Base-by-base conservation (phyloP, 176 grass and related monocot species). In the Hordeum marinum region DNA sequence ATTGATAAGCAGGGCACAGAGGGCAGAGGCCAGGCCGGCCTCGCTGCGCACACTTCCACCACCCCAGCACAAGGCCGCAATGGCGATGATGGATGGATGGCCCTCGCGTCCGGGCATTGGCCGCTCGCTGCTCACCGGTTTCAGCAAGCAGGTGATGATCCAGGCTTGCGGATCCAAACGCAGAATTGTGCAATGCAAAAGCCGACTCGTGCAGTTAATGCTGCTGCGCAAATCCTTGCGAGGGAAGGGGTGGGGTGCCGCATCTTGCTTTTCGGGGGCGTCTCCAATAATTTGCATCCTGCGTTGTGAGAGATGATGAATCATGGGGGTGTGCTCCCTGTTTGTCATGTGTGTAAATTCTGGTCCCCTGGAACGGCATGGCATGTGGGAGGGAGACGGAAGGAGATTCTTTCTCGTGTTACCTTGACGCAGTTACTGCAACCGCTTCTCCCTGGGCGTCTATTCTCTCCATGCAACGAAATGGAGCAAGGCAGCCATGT, bases 301-400 rank as follows among this genome's bases (percentile, higher is more conserved):
- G 61, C 68, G 78, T 41, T 87, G 58, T 79, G 67, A 75, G 65
- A 50, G 65, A 50, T 11, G 25, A 15, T 75, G 68, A 45, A 34
- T 83, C 82, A 69, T 62, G 74, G 40, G 40, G 42, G 63, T 41
- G 26, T 13, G 36, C 75, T 40, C 64, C 78, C 76, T 86, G 75
- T 83, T 90, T 84, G 89, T 87, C 85, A 90, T 87, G 85, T 87
- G 76, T 83, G 85, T 87, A 82, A 87, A 87, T 91, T 91, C 85
- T 84, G 89, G 89, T 87, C 89, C 85, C 85, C 50, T 60, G 29
- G 31, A 84, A 57, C 17, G 54, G 54, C 15, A 59, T 11, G 29
- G 48, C 89, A 76, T 91, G 76, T 90, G 89, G 61, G 75, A 63
- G 89, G 61, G 75, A 63, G 58, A 46, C 5, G 77, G 54, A 26